Evolutionary conservation across 768 basidiomycete species (phyloP), one percentile per base, ranked within the genome.

Genomic region (Serendipita sp.): DNA sequence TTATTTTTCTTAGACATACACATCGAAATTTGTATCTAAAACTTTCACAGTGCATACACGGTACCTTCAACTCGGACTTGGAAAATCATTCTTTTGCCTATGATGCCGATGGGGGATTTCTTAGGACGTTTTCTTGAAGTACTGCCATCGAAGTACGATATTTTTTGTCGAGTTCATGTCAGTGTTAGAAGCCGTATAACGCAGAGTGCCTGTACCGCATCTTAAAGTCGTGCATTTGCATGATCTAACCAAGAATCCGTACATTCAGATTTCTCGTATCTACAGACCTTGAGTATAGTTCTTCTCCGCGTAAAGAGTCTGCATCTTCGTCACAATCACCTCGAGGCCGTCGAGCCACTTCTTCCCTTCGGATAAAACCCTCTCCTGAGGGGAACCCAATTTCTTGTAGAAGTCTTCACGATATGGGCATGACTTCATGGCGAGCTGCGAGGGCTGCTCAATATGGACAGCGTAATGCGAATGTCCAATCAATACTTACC

Each of bases 391-490:
- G 45, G 75, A 72, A 7, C 75, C 76, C 53, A 85, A 75, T 74
- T 83, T 84, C 51, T 74, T 71, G 74, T 83, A 84, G 71, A 85
- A 82, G 66, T 77, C 78, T 7, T 74, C 76, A 66, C 83, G 79
- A 74, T 82, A 81, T 3, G 83, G 84, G 73, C 83, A 84, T 3
- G 83, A 81, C 72, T 82, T 83, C 83, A 84, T 81, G n/a, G 83
- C 83, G 65, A 80, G 75, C 83, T 85, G 70, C 38, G 34, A n/a
- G 2, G 24, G 16, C 2, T n/a, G 28, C n/a, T 37, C 56, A 60
- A 60, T n/a, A 60, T 13, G n/a, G 16, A 8, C n/a, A 28, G 35
- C 56, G 24, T 2, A 60, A 8, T 10, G 32, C 10, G 56, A 38
- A 30, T 30, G 56, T 32, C 24, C 24, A 34, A 56, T 64, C 24